phyloP scores from a whole-genome alignment of 176 grass and related monocot genomes.

The Oryza meyeriana region DNA sequence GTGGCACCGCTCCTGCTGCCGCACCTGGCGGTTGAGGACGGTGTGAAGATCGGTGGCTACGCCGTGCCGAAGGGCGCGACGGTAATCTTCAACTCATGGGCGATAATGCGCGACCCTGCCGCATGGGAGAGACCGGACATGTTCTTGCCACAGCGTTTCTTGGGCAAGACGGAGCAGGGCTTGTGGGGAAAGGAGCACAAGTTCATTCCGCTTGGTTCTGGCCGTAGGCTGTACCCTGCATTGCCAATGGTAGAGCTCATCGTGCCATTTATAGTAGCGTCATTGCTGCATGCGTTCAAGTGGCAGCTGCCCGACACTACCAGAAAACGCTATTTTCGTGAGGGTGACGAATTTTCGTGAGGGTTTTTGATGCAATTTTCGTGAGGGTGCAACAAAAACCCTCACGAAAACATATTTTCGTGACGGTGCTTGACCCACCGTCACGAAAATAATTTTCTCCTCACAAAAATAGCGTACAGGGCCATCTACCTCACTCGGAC shows the following conservation, averaged over 20 bases:
- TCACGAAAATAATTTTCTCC: no score
- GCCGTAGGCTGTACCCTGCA: conserved; percentile 38
- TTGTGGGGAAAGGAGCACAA: conserved; percentile 23
- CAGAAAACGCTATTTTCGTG: no score
- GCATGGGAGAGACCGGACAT: conserved; percentile 18
- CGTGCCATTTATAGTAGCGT: conserved; percentile 22
- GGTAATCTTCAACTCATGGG: conserved; percentile 34
- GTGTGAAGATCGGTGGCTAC: conserved; percentile 35
- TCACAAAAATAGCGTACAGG: no score
- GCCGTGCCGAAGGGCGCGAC: conserved; percentile 17
- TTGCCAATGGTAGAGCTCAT: conserved; percentile 28
- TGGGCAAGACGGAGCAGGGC: neutral
- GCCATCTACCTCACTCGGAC: no score
- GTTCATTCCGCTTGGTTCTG: conserved; percentile 44
- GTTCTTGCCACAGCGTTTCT: conserved; percentile 44
- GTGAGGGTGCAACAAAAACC: no score
- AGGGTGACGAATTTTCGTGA: no score
- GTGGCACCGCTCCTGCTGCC: conserved; percentile 24
- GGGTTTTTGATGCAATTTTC: no score
- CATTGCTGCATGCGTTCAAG: conserved; percentile 44
- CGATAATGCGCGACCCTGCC: conserved; percentile 31
- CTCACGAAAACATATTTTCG: no score
- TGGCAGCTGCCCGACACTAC: conserved; percentile 35
- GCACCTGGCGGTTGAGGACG: conserved; percentile 22
- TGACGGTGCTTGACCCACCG: no score